Percentiles rank a stretch among this genome's conserved stretches.
Conservation (phyloP, 495 filamentous ascomycete species). For the Penicillium arizonense region DNA sequence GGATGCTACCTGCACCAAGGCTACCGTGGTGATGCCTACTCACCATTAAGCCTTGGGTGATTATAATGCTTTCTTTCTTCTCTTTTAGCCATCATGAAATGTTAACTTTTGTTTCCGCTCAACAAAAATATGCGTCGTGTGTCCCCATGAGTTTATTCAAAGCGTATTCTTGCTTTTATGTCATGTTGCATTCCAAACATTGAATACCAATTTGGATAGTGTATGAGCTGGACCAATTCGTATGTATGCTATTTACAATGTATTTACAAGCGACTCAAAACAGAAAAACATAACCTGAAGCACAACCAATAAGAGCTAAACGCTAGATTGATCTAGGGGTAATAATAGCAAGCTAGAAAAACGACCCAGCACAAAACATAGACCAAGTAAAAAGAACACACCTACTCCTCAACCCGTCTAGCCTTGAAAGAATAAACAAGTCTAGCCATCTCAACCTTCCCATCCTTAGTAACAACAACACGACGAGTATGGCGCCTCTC, state of each 20-base stretch:
- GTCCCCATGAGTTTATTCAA: slow-evolving; percentile 1
- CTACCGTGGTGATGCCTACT: slow-evolving; percentile 91
- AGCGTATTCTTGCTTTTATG: not conserved
- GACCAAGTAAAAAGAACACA: not conserved
- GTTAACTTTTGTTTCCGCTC: not conserved
- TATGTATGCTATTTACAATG: too few relatives aligned
- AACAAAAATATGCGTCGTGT: slow-evolving; percentile 2
- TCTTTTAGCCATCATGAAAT: slow-evolving; percentile 1
- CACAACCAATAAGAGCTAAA: not conserved
- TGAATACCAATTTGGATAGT: not conserved
- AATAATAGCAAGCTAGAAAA: not conserved
- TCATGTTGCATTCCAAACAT: not conserved
- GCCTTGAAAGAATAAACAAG: slow-evolving; percentile 70
- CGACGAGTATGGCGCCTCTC: slow-evolving; percentile 67
- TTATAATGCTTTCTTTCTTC: not conserved
- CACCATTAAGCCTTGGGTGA: slow-evolving; percentile 43
- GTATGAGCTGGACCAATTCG: not conserved
- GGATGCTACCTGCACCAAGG: slow-evolving; percentile 77
- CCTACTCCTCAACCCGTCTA: slow-evolving; percentile 7
- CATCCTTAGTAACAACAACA: slow-evolving; percentile 61
- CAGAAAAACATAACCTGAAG: not conserved
- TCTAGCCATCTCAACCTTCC: slow-evolving; percentile 57
- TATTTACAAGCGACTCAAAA: too few relatives aligned
- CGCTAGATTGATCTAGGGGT: not conserved
- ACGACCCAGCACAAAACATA: too few relatives aligned